Evolutionary conservation across 1,139 yeast genomes (phyloP).

Genomic region (Suhomyces bribrorum): DNA sequence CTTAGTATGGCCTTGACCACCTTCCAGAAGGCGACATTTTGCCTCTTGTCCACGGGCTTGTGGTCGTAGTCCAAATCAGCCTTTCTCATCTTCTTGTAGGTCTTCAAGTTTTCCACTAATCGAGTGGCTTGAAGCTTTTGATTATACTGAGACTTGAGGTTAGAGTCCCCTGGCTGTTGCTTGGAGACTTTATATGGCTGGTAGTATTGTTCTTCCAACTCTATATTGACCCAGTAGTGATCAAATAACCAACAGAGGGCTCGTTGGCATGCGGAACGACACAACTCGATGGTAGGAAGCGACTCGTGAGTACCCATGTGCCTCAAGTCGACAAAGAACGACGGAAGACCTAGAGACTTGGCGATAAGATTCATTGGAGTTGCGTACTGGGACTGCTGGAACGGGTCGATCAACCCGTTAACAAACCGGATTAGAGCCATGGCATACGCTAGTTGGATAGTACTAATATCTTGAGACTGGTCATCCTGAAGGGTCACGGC

Average conservation of each 20-base stretch:
- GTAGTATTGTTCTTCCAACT: conserved; percentile 27
- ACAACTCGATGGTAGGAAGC: conserved; percentile 68
- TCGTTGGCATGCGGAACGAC: conserved; percentile 55
- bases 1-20: conserved; percentile 22
- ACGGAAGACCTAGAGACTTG: conserved; percentile 65
- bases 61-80: conserved; percentile 42
- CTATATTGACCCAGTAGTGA: conserved; percentile 67
- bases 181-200: conserved; percentile 18
- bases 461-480: conserved; percentile 23
- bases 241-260: conserved; percentile 78
- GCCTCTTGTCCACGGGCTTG: conserved; percentile 30
- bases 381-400: conserved; percentile 77
- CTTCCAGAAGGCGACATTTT: conserved; percentile 43
- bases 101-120: conserved; percentile 23
- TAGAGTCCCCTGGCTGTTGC: neutral
- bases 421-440: conserved; percentile 86
- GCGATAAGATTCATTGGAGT: conserved; percentile 80
- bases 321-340: conserved; percentile 83
- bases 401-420: conserved; percentile 86
- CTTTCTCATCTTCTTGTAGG: conserved; percentile 45
- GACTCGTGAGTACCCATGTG: conserved; percentile 92
- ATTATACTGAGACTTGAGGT: conserved; percentile 1
- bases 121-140: conserved; percentile 6
- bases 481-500: conserved; percentile 43
- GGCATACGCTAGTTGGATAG: conserved; percentile 57